These are phyloP conservation scores for Cenchrus americanus DNA, from an alignment of 176 grass and related monocot genomes.

Conservation along the genomic window DNA sequence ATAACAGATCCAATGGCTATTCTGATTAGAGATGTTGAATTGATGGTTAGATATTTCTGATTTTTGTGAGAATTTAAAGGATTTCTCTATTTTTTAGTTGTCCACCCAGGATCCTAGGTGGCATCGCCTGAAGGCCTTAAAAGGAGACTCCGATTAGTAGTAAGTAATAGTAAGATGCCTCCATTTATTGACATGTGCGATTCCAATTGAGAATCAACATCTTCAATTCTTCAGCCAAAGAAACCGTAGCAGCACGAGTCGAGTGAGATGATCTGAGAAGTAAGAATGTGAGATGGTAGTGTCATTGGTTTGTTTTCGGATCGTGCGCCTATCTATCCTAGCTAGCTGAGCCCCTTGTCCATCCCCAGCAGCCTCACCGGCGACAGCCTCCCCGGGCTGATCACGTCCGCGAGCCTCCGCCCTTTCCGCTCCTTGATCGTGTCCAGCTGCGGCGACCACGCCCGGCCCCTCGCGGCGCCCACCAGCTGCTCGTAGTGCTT, in stretches of 20 bases:
- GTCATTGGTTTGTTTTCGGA: background rate
- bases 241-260: background rate
- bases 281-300: background rate
- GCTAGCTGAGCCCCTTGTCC: constrained; percentile 10
- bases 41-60: too few species aligned
- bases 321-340: background rate
- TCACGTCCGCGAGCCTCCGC: background rate
- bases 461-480: constrained; percentile 47
- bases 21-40: too few species aligned
- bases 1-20: too few species aligned
- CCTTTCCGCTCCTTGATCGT: constrained; percentile 68
- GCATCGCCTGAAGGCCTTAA: too few species aligned
- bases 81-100: too few species aligned
- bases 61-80: too few species aligned
- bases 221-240: too few species aligned
- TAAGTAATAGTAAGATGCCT: too few species aligned
- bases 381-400: constrained; percentile 39
- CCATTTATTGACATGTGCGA: background rate
- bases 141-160: too few species aligned
- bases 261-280: background rate
- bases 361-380: constrained; percentile 60
- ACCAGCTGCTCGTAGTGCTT: constrained; percentile 88
- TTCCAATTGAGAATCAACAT: background rate
- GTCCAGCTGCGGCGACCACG: constrained; percentile 84
- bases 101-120: too few species aligned